Percentiles rank a stretch among this genome's conserved stretches.
Conservation (phyloP, 2,329 filamentous ascomycete species). For the Colletotrichum tanaceti region DNA sequence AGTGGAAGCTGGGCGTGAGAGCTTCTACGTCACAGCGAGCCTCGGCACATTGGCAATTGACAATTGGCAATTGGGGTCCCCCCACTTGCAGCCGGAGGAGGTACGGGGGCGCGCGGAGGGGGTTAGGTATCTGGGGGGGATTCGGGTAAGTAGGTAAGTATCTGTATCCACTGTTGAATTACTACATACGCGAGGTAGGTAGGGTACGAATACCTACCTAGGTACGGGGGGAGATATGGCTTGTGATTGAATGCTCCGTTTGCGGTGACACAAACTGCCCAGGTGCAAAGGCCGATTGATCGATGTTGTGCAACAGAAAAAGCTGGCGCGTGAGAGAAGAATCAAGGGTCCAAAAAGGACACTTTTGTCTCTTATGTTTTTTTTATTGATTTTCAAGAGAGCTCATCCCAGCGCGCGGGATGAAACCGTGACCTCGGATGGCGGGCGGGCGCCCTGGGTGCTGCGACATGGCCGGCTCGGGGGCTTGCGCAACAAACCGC, state of each 20-base stretch:
- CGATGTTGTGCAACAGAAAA: background rate
- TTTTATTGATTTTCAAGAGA: too few species aligned
- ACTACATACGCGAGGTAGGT: too few species aligned
- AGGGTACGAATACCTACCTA: too few species aligned
- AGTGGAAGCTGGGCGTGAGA: conserved; percentile 1
- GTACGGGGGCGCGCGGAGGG: background rate
- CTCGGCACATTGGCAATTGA: conserved; percentile 24
- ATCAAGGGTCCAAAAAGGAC: conserved; percentile 6
- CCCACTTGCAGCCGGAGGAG: conserved; percentile 23
- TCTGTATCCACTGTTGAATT: conserved; percentile 10
- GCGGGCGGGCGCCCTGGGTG: too few species aligned
- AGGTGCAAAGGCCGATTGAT: background rate
- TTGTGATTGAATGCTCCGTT: conserved; percentile 6
- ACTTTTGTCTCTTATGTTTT: background rate
- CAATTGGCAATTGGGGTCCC: conserved; percentile 5
- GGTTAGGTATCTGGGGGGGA: background rate
- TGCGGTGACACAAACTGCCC: background rate
- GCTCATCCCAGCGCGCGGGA: conserved; percentile 33
- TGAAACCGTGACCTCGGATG: background rate
- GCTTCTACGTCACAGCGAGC: conserved; percentile 38
- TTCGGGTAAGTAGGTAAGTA: too few species aligned
- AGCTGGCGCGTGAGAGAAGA: background rate
- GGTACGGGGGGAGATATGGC: background rate
- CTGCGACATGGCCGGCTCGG: background rate
- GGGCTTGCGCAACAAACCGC: background rate